phyloP scores from a whole-genome alignment of 2,329 filamentous ascomycete species.

The Aspergillus eucalypticola region DNA sequence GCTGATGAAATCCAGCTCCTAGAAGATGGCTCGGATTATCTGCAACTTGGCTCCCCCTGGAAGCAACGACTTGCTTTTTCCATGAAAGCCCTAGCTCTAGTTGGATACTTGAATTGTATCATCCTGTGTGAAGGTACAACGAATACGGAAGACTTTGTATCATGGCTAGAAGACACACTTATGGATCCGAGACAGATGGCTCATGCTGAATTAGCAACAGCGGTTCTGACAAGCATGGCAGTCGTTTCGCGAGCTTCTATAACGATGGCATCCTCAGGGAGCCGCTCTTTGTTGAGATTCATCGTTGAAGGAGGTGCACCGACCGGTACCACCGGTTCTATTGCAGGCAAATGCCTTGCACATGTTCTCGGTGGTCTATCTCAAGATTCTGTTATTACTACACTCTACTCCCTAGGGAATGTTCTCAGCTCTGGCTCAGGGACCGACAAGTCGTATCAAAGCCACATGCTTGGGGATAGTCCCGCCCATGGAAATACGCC shows the following conservation, averaged over 20 bases:
- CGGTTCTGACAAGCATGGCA: conserved; percentile 78
- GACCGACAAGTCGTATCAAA: conserved; percentile 47
- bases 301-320: conserved; percentile 77
- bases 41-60: conserved; percentile 79
- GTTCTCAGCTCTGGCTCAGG: conserved; percentile 73
- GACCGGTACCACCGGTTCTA: conserved; percentile 65
- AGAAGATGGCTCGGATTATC: conserved; percentile 86
- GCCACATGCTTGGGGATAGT: conserved; percentile 36
- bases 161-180: conserved; percentile 82
- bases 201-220: conserved; percentile 72
- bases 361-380: conserved; percentile 79
- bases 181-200: conserved; percentile 79
- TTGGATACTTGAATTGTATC: conserved; percentile 82
- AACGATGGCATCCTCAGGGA: conserved; percentile 71
- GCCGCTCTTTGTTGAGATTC: conserved; percentile 77
- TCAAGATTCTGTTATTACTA: conserved; percentile 91
- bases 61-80: conserved; percentile 85
- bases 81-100: conserved; percentile 78
- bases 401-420: conserved; percentile 94
- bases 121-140: conserved; percentile 78
- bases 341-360: conserved; percentile 83
- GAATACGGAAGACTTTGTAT: conserved; percentile 74
- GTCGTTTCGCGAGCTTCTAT: conserved; percentile 76
- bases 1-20: conserved; percentile 81
- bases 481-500: conserved; percentile 51